A percentile compares a stretch with the other conserved stretches of the same genome.
phyloP scores from a whole-genome alignment of 495 filamentous ascomycete species.

The Corynascus novoguineensis region DNA sequence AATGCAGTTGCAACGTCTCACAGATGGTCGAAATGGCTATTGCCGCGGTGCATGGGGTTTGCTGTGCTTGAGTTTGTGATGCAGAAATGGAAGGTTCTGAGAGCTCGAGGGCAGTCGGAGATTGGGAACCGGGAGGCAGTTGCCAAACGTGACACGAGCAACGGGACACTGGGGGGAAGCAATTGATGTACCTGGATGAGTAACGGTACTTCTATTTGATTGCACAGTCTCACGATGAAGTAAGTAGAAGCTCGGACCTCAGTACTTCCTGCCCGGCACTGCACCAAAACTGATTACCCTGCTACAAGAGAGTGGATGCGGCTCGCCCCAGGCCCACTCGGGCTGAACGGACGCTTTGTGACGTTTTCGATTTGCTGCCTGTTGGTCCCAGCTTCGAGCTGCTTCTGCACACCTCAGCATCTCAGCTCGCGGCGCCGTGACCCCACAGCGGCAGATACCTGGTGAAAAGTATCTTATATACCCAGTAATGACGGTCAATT shows the following conservation, averaged over 20 bases:
- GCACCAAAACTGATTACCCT: constrained; percentile 15
- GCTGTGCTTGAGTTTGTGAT: constrained; percentile 11
- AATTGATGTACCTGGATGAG: constrained; percentile 14
- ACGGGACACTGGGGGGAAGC: constrained; percentile 21
- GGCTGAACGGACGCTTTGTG: constrained; percentile 24
- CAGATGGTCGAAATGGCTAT: constrained; percentile 5
- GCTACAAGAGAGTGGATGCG: not conserved
- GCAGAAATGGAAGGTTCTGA: constrained; percentile 23
- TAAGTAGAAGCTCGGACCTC: constrained; percentile 11
- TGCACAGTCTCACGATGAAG: not conserved
- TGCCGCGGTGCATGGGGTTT: not conserved
- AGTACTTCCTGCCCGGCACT: constrained; percentile 2
- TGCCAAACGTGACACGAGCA: constrained; percentile 32
- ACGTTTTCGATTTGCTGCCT: constrained; percentile 38
- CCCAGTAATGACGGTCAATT: too few species aligned
- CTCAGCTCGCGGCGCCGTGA: too few species aligned
- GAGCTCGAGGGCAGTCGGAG: constrained; percentile 22
- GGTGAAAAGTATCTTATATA: too few species aligned
- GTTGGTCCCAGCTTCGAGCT: constrained; percentile 9
- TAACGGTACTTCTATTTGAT: constrained; percentile 4
- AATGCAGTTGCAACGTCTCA: not conserved
- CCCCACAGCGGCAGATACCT: too few species aligned
- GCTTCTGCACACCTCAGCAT: not conserved
- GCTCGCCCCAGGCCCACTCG: constrained; percentile 16
- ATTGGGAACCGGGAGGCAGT: constrained; percentile 21